phyloP scores from a whole-genome alignment of 768 basidiomycete species.

The Boletus edulis region DNA sequence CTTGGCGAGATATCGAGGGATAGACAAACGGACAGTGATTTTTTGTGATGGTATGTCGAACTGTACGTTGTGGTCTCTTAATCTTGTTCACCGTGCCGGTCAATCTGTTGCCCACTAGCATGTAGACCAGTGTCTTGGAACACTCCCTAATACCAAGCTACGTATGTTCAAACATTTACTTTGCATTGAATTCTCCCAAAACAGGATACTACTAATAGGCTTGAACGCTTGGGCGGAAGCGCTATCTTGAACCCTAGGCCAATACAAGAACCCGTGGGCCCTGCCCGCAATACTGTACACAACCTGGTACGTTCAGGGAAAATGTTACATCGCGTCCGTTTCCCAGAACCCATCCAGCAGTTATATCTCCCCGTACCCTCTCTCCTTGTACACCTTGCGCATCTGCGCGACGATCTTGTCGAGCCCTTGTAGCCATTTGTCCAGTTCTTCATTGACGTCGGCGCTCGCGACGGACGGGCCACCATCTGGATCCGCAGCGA shows the following conservation, averaged over 20 bases:
- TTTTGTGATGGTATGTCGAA: not conserved
- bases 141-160: no score
- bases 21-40: not conserved
- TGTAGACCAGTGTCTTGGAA: no score
- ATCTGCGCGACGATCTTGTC: constrained; percentile 51
- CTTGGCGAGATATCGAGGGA: not conserved
- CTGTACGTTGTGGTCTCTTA: no score
- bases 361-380: constrained; percentile 46
- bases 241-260: not conserved
- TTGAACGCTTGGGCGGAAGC: not conserved
- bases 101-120: no score
- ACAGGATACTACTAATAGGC: no score
- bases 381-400: constrained; percentile 52
- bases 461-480: constrained; percentile 41
- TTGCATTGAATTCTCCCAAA: no score
- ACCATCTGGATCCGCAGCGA: constrained; percentile 61
- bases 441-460: constrained; percentile 52
- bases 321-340: not conserved
- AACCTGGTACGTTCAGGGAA: not conserved
- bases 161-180: no score
- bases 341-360: no score
- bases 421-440: constrained; percentile 60
- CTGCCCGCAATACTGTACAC: not conserved
- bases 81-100: no score
- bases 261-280: no score